Evolutionary conservation across 2,329 filamentous ascomycete species (phyloP), one percentile per base, ranked within the genome.

Genomic region (Phaeosphaeriaceae sp.): DNA sequence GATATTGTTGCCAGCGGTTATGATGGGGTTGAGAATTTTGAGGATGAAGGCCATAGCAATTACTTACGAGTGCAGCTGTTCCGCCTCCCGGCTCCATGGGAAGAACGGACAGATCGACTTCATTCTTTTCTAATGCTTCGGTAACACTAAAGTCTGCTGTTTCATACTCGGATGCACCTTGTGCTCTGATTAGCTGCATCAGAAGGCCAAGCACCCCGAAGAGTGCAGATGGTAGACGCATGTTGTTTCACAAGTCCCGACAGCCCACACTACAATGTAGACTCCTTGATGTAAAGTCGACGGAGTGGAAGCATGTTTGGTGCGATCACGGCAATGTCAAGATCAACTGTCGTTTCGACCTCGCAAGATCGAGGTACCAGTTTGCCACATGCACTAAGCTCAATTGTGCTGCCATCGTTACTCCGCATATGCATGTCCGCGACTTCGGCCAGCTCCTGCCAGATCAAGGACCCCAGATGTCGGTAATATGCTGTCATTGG

Each of bases 61-160:
- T 43, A 19, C 49, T 59, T 7, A 63, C 19, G 10, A 43, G n/a
- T n/a, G 55, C 54, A 6, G 52, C 44, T n/a, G n/a, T n/a, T n/a
- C n/a, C n/a, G 22, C 44, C 49, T 21, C 49, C 44, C 23, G 61
- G 49, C 5, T n/a, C 24, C 9, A 55, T 35, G 13, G 68, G 68
- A 10, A 71, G 54, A 9, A 56, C 56, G 24, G 58, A 64, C 19
- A 67, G 59, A 55, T 70, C 59, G 40, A 64, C 55, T 15, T 65
- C 69, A 32, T 65, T 64, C 13, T 54, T 43, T 13, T 64, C 50
- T 22, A 73, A 58, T 2, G 66, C 66, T 15, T 62, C 58, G 2
- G 65, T 68, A 8, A 69, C 49, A 24, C 69, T 65, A 43, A 69
- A 68, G 19, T 65, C 57, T 17, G 54, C 35, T 6, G 30, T 3